A percentile compares a stretch with the other conserved stretches of the same genome.
These are phyloP conservation scores for Aureobasidium subglaciale DNA, from an alignment of 2,329 filamentous ascomycete genomes.

Conservation along the genomic window DNA sequence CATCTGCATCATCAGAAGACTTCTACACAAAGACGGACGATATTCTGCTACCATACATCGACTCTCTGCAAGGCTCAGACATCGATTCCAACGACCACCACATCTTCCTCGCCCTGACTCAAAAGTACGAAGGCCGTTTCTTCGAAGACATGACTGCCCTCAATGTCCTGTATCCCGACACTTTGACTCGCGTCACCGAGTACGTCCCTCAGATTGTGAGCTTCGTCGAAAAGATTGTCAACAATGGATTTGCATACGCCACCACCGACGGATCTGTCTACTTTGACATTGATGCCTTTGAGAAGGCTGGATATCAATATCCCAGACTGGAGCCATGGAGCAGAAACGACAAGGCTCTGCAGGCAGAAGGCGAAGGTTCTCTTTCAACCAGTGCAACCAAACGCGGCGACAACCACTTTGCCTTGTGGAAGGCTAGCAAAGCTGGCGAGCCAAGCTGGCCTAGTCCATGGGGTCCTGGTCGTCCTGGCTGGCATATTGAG, in stretches of 20 bases:
- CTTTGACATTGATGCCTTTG: constrained; percentile 84
- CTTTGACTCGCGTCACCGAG: constrained; percentile 83
- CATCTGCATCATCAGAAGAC: constrained; percentile 24
- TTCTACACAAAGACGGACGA: constrained; percentile 57
- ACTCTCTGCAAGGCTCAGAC: constrained; percentile 51
- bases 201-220: constrained; percentile 80
- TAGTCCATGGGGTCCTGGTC: constrained; percentile 77
- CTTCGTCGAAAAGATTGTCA: constrained; percentile 75
- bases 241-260: constrained; percentile 77
- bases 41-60: constrained; percentile 75
- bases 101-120: constrained; percentile 84
- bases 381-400: constrained; percentile 54
- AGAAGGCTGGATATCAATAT: constrained; percentile 76
- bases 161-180: constrained; percentile 76
- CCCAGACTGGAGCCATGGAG: constrained; percentile 80
- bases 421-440: constrained; percentile 88
- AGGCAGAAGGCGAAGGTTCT: constrained; percentile 85
- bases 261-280: constrained; percentile 67
- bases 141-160: constrained; percentile 79
- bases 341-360: constrained; percentile 71
- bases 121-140: constrained; percentile 81
- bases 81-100: constrained; percentile 55
- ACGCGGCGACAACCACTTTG: constrained; percentile 74
- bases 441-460: constrained; percentile 86
- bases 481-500: constrained; percentile 95